These are phyloP conservation scores for Penicillium paneum DNA, from an alignment of 2,329 filamentous ascomycete genomes.

Conservation along the genomic window DNA sequence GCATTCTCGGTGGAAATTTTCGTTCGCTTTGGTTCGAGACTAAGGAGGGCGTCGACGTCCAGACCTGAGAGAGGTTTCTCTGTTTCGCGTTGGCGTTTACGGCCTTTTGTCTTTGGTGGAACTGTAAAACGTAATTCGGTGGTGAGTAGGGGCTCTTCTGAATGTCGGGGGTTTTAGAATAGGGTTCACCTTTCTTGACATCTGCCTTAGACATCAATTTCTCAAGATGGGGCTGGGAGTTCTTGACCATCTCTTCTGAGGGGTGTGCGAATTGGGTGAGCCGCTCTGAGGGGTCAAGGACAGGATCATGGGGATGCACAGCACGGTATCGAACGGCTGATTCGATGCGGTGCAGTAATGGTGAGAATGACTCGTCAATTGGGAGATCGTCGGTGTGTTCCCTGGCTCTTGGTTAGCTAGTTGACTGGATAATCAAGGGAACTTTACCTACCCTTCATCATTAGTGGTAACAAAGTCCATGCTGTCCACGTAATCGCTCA, in stretches of 20 bases:
- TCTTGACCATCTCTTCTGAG: slow-evolving; percentile 62
- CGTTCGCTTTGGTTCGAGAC: slow-evolving; percentile 48
- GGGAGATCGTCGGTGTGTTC: slow-evolving; percentile 65
- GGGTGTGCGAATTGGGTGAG: slow-evolving; percentile 71
- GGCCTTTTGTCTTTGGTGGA: slow-evolving; percentile 73
- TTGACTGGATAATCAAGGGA: neutral
- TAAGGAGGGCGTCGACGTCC: slow-evolving; percentile 78
- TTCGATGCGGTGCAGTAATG: slow-evolving; percentile 81
- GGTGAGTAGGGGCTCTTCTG: slow-evolving; percentile 9
- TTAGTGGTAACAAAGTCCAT: slow-evolving; percentile 81
- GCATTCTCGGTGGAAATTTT: slow-evolving; percentile 68
- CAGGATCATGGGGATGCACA: slow-evolving; percentile 63
- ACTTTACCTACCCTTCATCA: slow-evolving; percentile 63
- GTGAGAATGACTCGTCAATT: slow-evolving; percentile 79
- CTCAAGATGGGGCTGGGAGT: slow-evolving; percentile 58
- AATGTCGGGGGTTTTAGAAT: neutral
- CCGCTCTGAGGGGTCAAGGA: slow-evolving; percentile 61
- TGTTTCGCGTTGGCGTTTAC: slow-evolving; percentile 62
- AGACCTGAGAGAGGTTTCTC: slow-evolving; percentile 86
- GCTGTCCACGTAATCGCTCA: slow-evolving; percentile 86
- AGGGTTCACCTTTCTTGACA: slow-evolving; percentile 69
- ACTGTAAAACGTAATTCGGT: slow-evolving; percentile 51
- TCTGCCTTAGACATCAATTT: slow-evolving; percentile 66
- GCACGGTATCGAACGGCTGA: slow-evolving; percentile 81
- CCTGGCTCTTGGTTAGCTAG: slow-evolving; percentile 29